phyloP scores from a whole-genome alignment of 2,329 filamentous ascomycete genomes.

The Claviceps arundinis region DNA sequence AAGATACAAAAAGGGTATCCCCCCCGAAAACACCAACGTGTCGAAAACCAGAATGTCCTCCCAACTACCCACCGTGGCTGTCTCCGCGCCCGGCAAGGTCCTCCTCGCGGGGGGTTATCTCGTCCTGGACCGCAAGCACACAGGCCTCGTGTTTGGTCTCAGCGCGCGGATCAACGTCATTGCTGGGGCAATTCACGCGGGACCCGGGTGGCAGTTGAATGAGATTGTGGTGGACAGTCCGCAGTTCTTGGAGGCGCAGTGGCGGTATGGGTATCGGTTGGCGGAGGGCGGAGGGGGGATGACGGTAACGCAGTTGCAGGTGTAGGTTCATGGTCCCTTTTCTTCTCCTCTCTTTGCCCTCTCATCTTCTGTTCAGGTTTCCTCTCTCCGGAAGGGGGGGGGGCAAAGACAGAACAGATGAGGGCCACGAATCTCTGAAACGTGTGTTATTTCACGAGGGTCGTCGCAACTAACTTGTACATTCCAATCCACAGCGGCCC shows the following conservation, averaged over 20 bases:
- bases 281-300: conserved; percentile 64
- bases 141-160: conserved; percentile 57
- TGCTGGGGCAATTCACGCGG: conserved; percentile 42
- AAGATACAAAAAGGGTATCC: no score
- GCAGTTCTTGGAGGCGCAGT: conserved; percentile 76
- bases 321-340: conserved; percentile 40
- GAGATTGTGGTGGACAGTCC: conserved; percentile 83
- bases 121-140: conserved; percentile 78
- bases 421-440: no score
- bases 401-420: no score
- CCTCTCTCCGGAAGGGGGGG: no score
- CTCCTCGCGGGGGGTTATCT: conserved; percentile 90
- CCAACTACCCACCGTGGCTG: conserved; percentile 30
- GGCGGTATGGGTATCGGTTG: conserved; percentile 72
- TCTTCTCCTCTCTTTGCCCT: not conserved
- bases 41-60: not conserved
- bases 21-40: no score
- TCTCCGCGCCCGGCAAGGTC: conserved; percentile 93
- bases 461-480: no score
- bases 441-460: no score
- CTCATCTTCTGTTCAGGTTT: not conserved
- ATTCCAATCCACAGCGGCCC: conserved; percentile 24
- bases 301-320: conserved; percentile 62
- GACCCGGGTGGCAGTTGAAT: conserved; percentile 47
- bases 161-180: conserved; percentile 55